Conservation (phyloP, 2,329 filamentous ascomycete genomes). For the Stemphylium lycopersici region DNA sequence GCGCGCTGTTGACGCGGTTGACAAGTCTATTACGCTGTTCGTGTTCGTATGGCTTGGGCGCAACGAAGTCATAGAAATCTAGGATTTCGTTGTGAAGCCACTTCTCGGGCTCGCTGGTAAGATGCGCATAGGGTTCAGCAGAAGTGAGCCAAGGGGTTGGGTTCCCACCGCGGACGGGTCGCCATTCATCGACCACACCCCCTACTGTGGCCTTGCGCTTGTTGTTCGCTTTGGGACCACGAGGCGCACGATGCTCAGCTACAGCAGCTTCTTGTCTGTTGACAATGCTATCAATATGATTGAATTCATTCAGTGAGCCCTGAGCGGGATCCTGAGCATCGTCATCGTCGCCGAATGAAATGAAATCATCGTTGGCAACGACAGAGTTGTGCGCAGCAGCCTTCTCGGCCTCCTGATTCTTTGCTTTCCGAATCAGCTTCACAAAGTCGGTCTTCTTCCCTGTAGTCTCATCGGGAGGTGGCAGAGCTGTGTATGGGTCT, state of each 20-base stretch:
- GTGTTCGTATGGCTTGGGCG: slow-evolving; percentile 77
- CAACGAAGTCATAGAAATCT: slow-evolving; percentile 86
- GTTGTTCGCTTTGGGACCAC: slow-evolving; percentile 8
- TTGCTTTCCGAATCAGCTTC: slow-evolving; percentile 88
- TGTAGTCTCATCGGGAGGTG: slow-evolving; percentile 73
- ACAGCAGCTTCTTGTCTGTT: slow-evolving; percentile 16
- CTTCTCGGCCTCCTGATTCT: slow-evolving; percentile 63
- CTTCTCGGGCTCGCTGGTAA: slow-evolving; percentile 56
- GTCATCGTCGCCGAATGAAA: slow-evolving; percentile 70
- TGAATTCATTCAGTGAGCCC: slow-evolving; percentile 33
- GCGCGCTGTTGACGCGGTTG: slow-evolving; percentile 66
- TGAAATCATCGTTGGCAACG: slow-evolving; percentile 75
- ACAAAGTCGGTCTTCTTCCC: slow-evolving; percentile 86
- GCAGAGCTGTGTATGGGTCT: slow-evolving; percentile 88
- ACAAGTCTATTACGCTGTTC: slow-evolving; percentile 75
- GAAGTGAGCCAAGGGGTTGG: slow-evolving; percentile 57
- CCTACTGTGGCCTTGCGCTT: slow-evolving; percentile 71
- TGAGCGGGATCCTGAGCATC: slow-evolving; percentile 15
- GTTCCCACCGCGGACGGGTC: slow-evolving; percentile 41
- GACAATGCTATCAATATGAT: slow-evolving; percentile 13
- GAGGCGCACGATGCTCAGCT: slow-evolving; percentile 18
- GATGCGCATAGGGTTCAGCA: slow-evolving; percentile 59
- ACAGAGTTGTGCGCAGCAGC: slow-evolving; percentile 59
- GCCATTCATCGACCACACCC: slow-evolving; percentile 54
- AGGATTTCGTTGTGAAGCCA: slow-evolving; percentile 86